A percentile compares a stretch with the other conserved stretches of the same genome.
Conservation (phyloP, 1,284 basidiomycete genomes). For the Cystobasidium pallidum region DNA sequence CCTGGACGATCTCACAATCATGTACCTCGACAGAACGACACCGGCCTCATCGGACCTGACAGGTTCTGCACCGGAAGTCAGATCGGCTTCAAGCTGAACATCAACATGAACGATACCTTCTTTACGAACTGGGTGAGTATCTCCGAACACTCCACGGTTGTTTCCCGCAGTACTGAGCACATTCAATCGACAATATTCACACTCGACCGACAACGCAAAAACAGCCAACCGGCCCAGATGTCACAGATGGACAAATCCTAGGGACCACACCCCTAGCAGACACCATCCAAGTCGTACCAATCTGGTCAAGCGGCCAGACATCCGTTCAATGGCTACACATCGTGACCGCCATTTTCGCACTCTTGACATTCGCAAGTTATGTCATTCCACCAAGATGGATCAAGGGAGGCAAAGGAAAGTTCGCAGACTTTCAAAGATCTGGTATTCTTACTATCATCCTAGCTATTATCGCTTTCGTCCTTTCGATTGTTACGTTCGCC, state of each 20-base stretch:
- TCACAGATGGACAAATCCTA: constrained; percentile 21
- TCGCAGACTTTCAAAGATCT: constrained; percentile 38
- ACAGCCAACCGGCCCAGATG: constrained; percentile 7
- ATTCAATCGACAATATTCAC: too few species aligned
- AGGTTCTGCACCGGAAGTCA: constrained; percentile 19
- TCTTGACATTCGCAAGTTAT: constrained; percentile 14
- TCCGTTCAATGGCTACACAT: constrained; percentile 23
- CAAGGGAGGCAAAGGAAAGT: constrained; percentile 20
- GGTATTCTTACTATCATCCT: constrained; percentile 35
- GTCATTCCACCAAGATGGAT: constrained; percentile 35
- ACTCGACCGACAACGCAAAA: background rate
- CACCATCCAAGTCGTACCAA: constrained; percentile 9
- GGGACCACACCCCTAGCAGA: constrained; percentile 28
- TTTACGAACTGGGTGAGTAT: constrained; percentile 34
- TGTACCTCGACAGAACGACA: constrained; percentile 22
- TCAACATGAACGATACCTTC: constrained; percentile 40
- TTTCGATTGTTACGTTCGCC: constrained; percentile 28
- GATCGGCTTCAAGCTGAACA: constrained; percentile 21
- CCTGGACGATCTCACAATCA: background rate
- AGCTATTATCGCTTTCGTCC: constrained; percentile 15
- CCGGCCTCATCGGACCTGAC: constrained; percentile 23
- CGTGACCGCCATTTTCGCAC: constrained; percentile 28
- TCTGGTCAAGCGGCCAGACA: constrained; percentile 23
- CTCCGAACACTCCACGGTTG: background rate
- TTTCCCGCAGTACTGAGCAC: too few species aligned